Conservation (phyloP, 345 rosid genomes). For the Populus ilicifolia region DNA sequence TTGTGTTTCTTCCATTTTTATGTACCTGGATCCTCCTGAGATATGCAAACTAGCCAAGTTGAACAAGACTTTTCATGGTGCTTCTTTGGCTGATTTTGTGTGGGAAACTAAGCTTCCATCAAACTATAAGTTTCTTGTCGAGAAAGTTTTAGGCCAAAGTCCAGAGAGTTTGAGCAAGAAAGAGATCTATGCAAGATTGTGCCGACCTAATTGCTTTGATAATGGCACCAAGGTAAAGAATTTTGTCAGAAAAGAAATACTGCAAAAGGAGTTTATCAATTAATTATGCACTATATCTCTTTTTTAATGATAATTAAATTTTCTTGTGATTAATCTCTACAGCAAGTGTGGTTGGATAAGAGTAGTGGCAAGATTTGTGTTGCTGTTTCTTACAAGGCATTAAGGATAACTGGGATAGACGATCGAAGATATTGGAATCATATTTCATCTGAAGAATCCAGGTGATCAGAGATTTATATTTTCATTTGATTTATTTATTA, state of each 20-base stretch:
- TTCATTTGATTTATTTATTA: neutral
- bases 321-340: neutral
- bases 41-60: slow-evolving; percentile 66
- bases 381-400: slow-evolving; percentile 64
- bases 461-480: slow-evolving; percentile 32
- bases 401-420: slow-evolving; percentile 81
- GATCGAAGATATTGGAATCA: slow-evolving; percentile 90
- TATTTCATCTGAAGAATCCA: slow-evolving; percentile 75
- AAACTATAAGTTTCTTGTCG: slow-evolving; percentile 58
- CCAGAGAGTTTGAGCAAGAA: slow-evolving; percentile 41
- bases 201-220: slow-evolving; percentile 56
- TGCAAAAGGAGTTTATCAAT: neutral
- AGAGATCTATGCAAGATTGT: slow-evolving; percentile 58
- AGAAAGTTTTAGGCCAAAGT: slow-evolving; percentile 38
- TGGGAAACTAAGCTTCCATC: slow-evolving; percentile 85
- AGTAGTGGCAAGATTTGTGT: slow-evolving; percentile 62
- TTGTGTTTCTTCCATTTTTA: slow-evolving; percentile 56
- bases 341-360: slow-evolving; percentile 85
- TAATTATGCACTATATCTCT: neutral
- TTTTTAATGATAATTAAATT: too few species aligned
- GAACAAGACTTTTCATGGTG: slow-evolving; percentile 53
- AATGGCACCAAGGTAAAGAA: slow-evolving; percentile 59
- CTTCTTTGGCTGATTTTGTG: slow-evolving; percentile 66
- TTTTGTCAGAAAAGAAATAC: neutral
- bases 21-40: slow-evolving; percentile 75